These are phyloP conservation scores for Pontederia crassipes DNA, from an alignment of 176 grass and related monocot genomes.

Conservation along the genomic window DNA sequence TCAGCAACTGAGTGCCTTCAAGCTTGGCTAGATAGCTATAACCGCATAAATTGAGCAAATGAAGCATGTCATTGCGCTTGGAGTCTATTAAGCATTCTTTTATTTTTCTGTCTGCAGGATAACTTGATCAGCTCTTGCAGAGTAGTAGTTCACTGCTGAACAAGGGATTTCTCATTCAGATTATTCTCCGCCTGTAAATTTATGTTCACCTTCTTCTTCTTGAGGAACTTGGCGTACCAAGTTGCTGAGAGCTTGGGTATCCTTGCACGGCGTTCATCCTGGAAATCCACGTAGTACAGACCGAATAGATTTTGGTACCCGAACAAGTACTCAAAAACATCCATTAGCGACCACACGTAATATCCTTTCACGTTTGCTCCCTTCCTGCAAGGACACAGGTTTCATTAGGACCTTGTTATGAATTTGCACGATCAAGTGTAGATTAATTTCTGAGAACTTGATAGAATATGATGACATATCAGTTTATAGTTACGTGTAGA, in stretches of 20 bases:
- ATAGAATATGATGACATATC: not conserved
- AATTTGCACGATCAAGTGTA: not conserved
- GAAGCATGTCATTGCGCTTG: too few species aligned
- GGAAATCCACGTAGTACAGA: conserved; percentile 53
- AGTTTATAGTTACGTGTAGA: too few species aligned
- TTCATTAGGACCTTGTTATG: too few species aligned
- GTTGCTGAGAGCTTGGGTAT: conserved; percentile 40
- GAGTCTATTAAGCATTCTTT: too few species aligned
- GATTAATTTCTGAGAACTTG: not conserved
- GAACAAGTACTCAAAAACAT: conserved; percentile 39
- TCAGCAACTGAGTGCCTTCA: too few species aligned
- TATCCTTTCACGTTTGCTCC: conserved; percentile 65
- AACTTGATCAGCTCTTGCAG: too few species aligned
- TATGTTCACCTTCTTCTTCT: conserved; percentile 3
- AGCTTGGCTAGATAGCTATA: too few species aligned
- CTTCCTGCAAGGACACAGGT: conserved; percentile 24
- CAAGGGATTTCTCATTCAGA: too few species aligned
- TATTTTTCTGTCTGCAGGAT: too few species aligned
- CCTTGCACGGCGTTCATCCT: conserved; percentile 24
- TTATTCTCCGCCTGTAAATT: not conserved
- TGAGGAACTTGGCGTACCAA: conserved; percentile 48
- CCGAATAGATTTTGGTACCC: conserved; percentile 39
- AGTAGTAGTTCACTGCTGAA: too few species aligned
- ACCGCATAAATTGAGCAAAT: too few species aligned
- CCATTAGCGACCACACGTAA: conserved; percentile 52